These are phyloP conservation scores for Floccularia luteovirens DNA, from an alignment of 768 basidiomycete species.

Conservation along the genomic window DNA sequence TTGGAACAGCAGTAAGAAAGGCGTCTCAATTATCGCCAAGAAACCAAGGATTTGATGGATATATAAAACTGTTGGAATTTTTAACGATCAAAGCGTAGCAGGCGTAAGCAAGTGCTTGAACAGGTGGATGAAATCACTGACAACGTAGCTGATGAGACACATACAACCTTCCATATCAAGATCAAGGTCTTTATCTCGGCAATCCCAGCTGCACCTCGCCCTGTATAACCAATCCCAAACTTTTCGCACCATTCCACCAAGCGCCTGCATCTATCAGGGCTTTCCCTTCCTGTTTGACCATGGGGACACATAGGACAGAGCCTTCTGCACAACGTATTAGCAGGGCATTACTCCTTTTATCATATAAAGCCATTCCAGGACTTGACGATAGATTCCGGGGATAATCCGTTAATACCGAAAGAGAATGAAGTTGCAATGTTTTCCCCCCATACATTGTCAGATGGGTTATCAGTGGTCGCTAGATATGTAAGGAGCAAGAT, in stretches of 20 bases:
- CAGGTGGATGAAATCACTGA: no score
- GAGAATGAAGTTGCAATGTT: constrained; percentile 30
- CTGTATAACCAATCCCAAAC: not conserved
- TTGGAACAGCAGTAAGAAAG: no score
- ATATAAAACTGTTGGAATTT: no score
- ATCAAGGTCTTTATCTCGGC: no score
- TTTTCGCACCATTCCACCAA: constrained; percentile 72
- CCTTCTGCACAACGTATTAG: constrained; percentile 48
- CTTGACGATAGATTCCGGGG: constrained; percentile 6
- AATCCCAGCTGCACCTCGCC: not conserved
- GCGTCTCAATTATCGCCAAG: no score
- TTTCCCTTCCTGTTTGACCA: constrained; percentile 58
- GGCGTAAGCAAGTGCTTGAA: no score
- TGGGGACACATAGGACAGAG: constrained; percentile 43
- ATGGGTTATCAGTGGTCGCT: constrained; percentile 26
- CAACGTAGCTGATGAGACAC: no score
- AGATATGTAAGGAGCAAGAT: constrained; percentile 2
- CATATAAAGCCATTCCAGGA: constrained; percentile 37
- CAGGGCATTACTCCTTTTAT: constrained; percentile 28
- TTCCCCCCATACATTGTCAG: constrained; percentile 17
- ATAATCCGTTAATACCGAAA: constrained; percentile 7
- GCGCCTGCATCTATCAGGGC: constrained; percentile 46
- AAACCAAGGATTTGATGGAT: no score
- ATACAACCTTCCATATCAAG: no score
- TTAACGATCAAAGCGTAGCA: no score